phyloP scores from a whole-genome alignment of 257 asterid species.

The Nicotiana benthamiana region DNA sequence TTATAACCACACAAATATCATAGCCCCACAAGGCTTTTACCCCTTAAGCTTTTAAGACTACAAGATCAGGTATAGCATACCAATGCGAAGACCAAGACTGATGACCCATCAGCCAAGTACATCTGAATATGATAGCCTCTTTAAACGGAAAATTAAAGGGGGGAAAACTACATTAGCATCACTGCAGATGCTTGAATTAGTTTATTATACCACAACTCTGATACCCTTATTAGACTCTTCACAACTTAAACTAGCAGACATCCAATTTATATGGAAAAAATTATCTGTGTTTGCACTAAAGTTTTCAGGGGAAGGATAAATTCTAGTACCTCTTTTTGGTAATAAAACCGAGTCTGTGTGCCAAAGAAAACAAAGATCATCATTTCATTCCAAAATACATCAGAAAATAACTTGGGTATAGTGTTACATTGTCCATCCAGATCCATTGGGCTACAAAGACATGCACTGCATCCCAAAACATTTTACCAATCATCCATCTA shows the following conservation, averaged over 20 bases:
- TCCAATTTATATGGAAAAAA: not conserved
- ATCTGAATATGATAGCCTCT: not conserved
- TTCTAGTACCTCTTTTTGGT: not conserved
- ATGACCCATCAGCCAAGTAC: not conserved
- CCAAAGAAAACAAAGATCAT: not conserved
- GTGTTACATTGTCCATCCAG: slow-evolving; percentile 14
- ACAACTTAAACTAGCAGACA: not conserved
- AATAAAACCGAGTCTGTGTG: not conserved
- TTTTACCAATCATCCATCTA: slow-evolving; percentile 47
- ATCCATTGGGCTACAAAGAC: slow-evolving; percentile 36
- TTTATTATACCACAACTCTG: not conserved
- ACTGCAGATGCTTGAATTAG: not conserved
- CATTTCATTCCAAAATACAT: not conserved
- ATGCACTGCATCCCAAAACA: slow-evolving; percentile 39
- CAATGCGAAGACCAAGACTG: not conserved
- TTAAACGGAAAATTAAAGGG: not conserved
- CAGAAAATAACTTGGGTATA: slow-evolving; percentile 10
- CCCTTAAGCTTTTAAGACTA: too few species aligned
- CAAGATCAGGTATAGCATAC: not conserved
- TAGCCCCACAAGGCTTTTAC: too few species aligned
- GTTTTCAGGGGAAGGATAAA: not conserved
- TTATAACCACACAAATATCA: too few species aligned
- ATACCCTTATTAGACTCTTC: not conserved
- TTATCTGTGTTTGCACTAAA: not conserved
- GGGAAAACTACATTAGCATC: not conserved